Base-by-base conservation (phyloP, 176 grass and related monocot genomes). In the Cymbopogon citratus region DNA sequence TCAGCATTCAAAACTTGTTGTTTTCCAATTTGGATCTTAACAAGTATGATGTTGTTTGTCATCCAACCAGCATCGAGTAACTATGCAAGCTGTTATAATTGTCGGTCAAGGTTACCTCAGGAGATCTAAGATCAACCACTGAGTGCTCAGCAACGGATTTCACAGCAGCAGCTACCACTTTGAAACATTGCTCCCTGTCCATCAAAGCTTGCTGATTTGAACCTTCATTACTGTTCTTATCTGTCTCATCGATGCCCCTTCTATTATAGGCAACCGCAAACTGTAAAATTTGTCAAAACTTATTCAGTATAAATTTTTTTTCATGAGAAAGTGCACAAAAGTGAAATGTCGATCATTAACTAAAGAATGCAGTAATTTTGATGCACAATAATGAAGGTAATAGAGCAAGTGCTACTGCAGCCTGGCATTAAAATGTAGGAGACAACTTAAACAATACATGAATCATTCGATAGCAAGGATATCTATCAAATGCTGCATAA, bases 201-300 rank as follows among this genome's bases (percentile, higher is more conserved):
- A 95, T 84, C 80, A 93, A 88, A 81, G 69, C 52, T 68, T 81
- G 88, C 83, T 89, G 66, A 52, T 52, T 71, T 18, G 74, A 80
- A 72, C 57, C 79, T 75, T 74, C 80, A 28, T 46, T 71, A 39
- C 18, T 83, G n/a, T 61, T 83, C 75, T 93, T 95, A 64, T 87
- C 92, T n/a, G 31, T 91, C 64, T 93, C 92, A 34, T 91, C 89
- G 39, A 87, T 82, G 63, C 96, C 96, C 89, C 96, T 95, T 88
- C 92, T 89, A 80, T 91, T 95, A 85, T 93, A 95, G 18, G 89
- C 92, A 78, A 95, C 96, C 80, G 96, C 96, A 57, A 98, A 98
- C 91, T 98, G 85, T 60, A 89, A 61, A 56, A 76, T 61, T 70
- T 25, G 74, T 67, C 69, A 71, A 69, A 75, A 69, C 48, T 85